Percentiles rank a stretch among this genome's conserved stretches.
Conservation (phyloP, 129 eudicot genomes). For the Glebionis coronaria region DNA sequence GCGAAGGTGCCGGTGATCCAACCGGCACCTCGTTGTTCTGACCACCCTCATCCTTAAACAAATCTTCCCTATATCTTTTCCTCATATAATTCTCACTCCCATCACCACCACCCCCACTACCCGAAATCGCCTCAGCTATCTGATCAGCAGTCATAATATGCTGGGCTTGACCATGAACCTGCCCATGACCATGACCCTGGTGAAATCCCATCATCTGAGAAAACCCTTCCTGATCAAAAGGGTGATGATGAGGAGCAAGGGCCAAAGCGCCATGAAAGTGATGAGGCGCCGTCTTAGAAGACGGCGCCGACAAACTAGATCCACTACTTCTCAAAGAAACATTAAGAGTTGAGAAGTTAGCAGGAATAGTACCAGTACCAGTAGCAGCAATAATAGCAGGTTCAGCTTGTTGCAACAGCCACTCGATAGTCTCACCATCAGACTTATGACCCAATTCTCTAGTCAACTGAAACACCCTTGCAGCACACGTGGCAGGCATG, state of each 20-base stretch:
- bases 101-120: conserved; percentile 30
- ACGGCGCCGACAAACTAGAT: conserved; percentile 63
- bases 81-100: conserved; percentile 47
- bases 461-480: conserved; percentile 71
- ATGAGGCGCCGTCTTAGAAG: conserved; percentile 63
- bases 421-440: conserved; percentile 78
- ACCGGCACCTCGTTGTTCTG: conserved; percentile 25
- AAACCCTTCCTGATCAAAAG: conserved; percentile 52
- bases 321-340: conserved; percentile 66
- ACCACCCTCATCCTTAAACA: conserved; percentile 60
- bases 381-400: conserved; percentile 73
- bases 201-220: conserved; percentile 80
- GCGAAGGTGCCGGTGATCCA: conserved; percentile 42
- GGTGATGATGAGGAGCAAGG: conserved; percentile 59
- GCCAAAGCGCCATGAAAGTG: conserved; percentile 69
- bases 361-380: conserved; percentile 79
- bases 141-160: conserved; percentile 54
- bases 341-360: conserved; percentile 62
- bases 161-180: conserved; percentile 37
- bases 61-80: conserved; percentile 71
- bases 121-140: conserved; percentile 42
- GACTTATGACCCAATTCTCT: conserved; percentile 72
- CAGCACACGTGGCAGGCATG: conserved; percentile 91
- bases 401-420: conserved; percentile 77
- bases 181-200: conserved; percentile 40